phyloP scores from a whole-genome alignment of 2,329 filamentous ascomycete genomes.

The Aspergillus nomiae region DNA sequence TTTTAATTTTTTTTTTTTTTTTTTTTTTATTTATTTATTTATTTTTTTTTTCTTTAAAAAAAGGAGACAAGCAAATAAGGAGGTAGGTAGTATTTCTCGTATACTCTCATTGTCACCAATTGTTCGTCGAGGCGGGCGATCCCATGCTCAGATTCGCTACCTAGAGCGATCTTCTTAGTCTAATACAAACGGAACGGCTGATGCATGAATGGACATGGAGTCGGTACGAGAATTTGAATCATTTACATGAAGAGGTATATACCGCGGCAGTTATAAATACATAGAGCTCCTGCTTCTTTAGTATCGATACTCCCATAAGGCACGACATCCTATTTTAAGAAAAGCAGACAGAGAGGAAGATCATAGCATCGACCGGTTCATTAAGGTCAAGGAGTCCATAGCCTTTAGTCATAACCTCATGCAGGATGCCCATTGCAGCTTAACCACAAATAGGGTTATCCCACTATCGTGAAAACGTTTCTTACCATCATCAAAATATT shows the following conservation, averaged over 20 bases:
- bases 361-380: conserved; percentile 11
- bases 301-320: neutral
- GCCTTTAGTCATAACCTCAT: conserved; percentile 16
- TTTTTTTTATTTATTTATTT: too few relatives aligned
- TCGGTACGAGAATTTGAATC: neutral
- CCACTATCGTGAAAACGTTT: conserved; percentile 2
- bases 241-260: conserved; percentile 6
- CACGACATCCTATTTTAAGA: neutral
- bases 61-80: neutral
- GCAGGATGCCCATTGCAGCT: neutral
- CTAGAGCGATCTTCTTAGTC: neutral
- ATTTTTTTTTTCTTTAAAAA: neutral
- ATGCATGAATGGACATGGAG: neutral
- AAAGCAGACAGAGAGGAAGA: neutral
- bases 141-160: neutral
- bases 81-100: neutral
- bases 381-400: conserved; percentile 8
- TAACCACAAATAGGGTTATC: neutral
- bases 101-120: neutral
- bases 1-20: too few relatives aligned
- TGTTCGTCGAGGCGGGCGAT: neutral
- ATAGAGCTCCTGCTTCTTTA: neutral
- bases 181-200: neutral
- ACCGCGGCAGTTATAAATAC: conserved; percentile 5
- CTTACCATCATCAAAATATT: conserved; percentile 1